Conservation (phyloP, 805 yeast species). For the Candida koratica region DNA sequence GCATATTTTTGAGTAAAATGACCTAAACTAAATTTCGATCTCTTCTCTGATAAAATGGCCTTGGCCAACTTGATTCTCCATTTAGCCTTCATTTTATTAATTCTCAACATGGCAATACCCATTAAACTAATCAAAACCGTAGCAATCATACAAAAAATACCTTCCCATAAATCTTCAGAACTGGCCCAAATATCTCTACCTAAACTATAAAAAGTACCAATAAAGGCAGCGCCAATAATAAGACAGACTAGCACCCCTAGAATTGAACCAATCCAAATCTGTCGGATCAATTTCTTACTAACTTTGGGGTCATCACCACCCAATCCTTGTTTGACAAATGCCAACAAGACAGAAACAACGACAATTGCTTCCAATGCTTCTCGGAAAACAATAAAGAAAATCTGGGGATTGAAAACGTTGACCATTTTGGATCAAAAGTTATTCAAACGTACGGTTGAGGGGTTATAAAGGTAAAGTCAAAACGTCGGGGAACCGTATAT, state of each 20-base stretch:
- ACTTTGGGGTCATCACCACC: slow-evolving; percentile 52
- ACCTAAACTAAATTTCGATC: slow-evolving; percentile 42
- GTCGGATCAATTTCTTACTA: slow-evolving; percentile 62
- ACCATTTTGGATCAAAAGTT: slow-evolving; percentile 6
- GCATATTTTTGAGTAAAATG: slow-evolving; percentile 60
- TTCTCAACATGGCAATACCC: slow-evolving; percentile 96
- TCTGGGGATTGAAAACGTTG: slow-evolving; percentile 63
- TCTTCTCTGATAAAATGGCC: slow-evolving; percentile 65
- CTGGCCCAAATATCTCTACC: slow-evolving; percentile 79
- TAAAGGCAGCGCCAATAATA: slow-evolving; percentile 85
- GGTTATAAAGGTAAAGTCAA: slow-evolving; percentile 10
- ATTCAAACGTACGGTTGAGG: slow-evolving; percentile 1
- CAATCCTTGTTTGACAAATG: slow-evolving; percentile 87
- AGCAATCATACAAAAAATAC: slow-evolving; percentile 87
- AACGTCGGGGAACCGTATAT: not conserved
- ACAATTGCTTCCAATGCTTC: slow-evolving; percentile 91
- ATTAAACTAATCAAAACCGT: slow-evolving; percentile 81
- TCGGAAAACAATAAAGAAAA: slow-evolving; percentile 88
- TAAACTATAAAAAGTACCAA: slow-evolving; percentile 84
- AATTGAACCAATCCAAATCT: slow-evolving; percentile 82
- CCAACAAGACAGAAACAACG: slow-evolving; percentile 84
- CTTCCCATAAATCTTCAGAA: slow-evolving; percentile 97
- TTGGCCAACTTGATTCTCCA: slow-evolving; percentile 94
- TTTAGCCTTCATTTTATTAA: slow-evolving; percentile 93
- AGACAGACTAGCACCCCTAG: slow-evolving; percentile 76